Base-by-base conservation (phyloP, 345 rosid species). In the Syzygium oleosum region DNA sequence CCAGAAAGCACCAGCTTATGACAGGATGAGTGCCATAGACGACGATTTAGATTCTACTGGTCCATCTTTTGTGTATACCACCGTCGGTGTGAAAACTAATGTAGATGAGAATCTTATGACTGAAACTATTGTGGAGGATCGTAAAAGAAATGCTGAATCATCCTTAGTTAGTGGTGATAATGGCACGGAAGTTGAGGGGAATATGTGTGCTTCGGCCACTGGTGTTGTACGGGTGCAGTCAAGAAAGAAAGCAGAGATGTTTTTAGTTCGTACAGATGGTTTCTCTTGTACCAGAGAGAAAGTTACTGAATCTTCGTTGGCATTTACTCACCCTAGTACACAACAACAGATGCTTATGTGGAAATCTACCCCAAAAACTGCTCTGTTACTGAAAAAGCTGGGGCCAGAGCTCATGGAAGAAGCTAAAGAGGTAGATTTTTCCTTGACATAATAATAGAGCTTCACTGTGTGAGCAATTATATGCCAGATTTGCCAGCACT, bases 311-410 rank as follows among this genome's bases (percentile, higher is more conserved):
- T 93, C 98, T 77, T 96, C 99, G 73, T 91, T 96, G 94, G 99
- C 99, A 65, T 97, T 97, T 92, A 94, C 98, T 87, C 99, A 97
- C 91, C 99, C 99, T 49, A 97, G 99, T 90, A 97, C 99, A 58
- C 99, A 96, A 92, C 99, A 97, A 87, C 99, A 96, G 95, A 97
- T 97, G 99, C 99, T 97, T 89, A 94, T 97, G 94, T 97, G 99
- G 99, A 97, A 97, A 92, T 88, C 99, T 86, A 93, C 94, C 27
- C 99, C 99, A 65, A 97, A 92, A 91, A 97, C 99, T 55, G 99
- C 93, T 27, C 91, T 97, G 65, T 89, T 97, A 89, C 90, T 97
- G 92, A 97, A 97, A 91, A 97, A 97, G 92, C 96, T 96, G 55
- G 99, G 99, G 53, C 91, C 90, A 88, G 99, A 94, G 90, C 98